Percentiles rank a stretch among this genome's conserved stretches.
Conservation (phyloP, 2,329 filamentous ascomycete species). For the Penicillium sp. region DNA sequence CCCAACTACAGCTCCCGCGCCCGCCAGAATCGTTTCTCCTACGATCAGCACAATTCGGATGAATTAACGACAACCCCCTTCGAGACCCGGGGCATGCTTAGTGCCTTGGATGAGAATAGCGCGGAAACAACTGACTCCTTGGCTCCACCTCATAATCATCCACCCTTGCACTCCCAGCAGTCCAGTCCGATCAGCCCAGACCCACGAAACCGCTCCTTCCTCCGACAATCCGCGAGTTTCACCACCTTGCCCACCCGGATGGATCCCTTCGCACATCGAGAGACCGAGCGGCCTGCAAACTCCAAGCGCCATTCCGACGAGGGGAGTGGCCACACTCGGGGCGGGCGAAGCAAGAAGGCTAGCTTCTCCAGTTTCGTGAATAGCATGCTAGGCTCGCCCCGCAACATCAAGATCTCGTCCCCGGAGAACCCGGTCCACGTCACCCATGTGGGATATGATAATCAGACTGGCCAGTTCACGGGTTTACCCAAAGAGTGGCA, state of each 20-base stretch:
- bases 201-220: constrained; percentile 54
- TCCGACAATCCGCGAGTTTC: constrained; percentile 68
- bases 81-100: constrained; percentile 46
- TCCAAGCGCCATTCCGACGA: constrained; percentile 81
- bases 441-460: constrained; percentile 96
- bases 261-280: constrained; percentile 49
- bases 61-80: constrained; percentile 47
- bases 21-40: constrained; percentile 37
- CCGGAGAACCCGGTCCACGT: constrained; percentile 97
- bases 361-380: constrained; percentile 87
- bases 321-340: constrained; percentile 51
- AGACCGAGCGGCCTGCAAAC: constrained; percentile 51
- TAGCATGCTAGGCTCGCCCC: constrained; percentile 79
- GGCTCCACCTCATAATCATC: constrained; percentile 38
- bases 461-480: constrained; percentile 92
- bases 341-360: constrained; percentile 71
- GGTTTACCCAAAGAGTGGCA: constrained; percentile 98
- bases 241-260: constrained; percentile 53
- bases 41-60: constrained; percentile 43
- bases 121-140: constrained; percentile 29
- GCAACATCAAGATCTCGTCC: constrained; percentile 84
- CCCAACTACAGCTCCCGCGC: constrained; percentile 31
- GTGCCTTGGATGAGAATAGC: constrained; percentile 43
- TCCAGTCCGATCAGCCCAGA: constrained; percentile 59
- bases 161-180: constrained; percentile 49